Evolutionary conservation across 192 early-diverging fungal genomes (phyloP), one percentile per base, ranked within the genome.

Genomic region (Rhizophagus prolifer): DNA sequence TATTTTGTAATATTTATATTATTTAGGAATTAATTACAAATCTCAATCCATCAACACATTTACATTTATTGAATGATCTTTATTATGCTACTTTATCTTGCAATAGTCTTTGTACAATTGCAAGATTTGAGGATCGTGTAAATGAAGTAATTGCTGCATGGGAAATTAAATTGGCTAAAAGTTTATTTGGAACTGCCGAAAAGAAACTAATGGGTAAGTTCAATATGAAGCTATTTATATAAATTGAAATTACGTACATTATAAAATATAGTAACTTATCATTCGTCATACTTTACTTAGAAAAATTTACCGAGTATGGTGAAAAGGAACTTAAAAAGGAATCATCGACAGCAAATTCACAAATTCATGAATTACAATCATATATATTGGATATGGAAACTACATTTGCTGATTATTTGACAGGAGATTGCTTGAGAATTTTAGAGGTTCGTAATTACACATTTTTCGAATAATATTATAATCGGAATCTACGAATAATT

Each of bases 371-470:
- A 23, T 59, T 75, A 38, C 38, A 75, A 6, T 59, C 68, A 4
- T 74, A 79, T 16, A 58, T 82, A 14, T 79, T 82, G 10, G 81
- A 86, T 21, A 82, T 73, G 0, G 79, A 76, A 54, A 30, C 69
- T 0, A 79, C 79, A 81, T 61, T 84, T 9, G 26, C 78, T 25
- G 74, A 82, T 58, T 75, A 70, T 19, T 72, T 86, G 46, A 80
- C 72, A 58, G 66, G 50, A 12, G 72, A 83, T 41, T 82, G 81
- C 21, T 67, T 87, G 41, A 76, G 76, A 23, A 76, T 84, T 54
- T 36, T 87, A 58, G 81, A 81, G 44, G 69, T 67, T 26, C 10
- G n/a, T 62, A 62, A 26, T 13, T 3, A 62, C 19, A 0, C 0
- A 10, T 61, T 61, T 61, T 10, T 61, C 26, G 14, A 62, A 26